A percentile compares a stretch with the other conserved stretches of the same genome.
phyloP scores from a whole-genome alignment of 1,284 basidiomycete genomes.

The Ustilago sp. region DNA sequence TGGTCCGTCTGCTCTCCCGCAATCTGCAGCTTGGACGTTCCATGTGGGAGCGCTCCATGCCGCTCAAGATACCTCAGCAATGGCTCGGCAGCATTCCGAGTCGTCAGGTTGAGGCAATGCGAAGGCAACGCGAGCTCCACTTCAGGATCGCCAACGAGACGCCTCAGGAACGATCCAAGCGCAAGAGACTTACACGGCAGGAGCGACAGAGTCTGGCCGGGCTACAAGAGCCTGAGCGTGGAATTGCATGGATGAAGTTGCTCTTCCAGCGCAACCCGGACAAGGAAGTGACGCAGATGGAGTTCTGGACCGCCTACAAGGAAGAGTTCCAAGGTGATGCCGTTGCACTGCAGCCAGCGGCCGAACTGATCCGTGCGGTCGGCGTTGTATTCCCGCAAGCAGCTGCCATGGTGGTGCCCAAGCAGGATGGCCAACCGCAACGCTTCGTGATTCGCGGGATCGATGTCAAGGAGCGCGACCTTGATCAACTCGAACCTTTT shows the following conservation, averaged over 20 bases:
- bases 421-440: slow-evolving; percentile 73
- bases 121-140: slow-evolving; percentile 43
- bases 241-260: slow-evolving; percentile 74
- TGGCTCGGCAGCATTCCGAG: slow-evolving; percentile 39
- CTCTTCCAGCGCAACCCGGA: slow-evolving; percentile 80
- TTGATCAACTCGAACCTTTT: slow-evolving; percentile 33
- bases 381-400: slow-evolving; percentile 81
- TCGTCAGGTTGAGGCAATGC: slow-evolving; percentile 19
- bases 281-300: slow-evolving; percentile 85
- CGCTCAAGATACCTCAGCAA: slow-evolving; percentile 33
- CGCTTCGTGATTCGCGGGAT: slow-evolving; percentile 85
- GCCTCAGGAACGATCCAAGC: slow-evolving; percentile 43
- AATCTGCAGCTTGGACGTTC: slow-evolving; percentile 55
- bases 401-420: slow-evolving; percentile 82
- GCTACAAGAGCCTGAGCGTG: slow-evolving; percentile 59
- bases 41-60: slow-evolving; percentile 58
- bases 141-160: slow-evolving; percentile 38
- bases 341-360: slow-evolving; percentile 78
- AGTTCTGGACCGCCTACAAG: slow-evolving; percentile 88
- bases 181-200: slow-evolving; percentile 43
- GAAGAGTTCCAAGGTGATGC: slow-evolving; percentile 72
- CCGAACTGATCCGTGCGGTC: slow-evolving; percentile 88
- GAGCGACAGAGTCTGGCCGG: slow-evolving; percentile 44
- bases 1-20: slow-evolving; percentile 51
- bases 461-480: slow-evolving; percentile 63